phyloP scores from a whole-genome alignment of 768 basidiomycete genomes.

The Galerina sulciceps region DNA sequence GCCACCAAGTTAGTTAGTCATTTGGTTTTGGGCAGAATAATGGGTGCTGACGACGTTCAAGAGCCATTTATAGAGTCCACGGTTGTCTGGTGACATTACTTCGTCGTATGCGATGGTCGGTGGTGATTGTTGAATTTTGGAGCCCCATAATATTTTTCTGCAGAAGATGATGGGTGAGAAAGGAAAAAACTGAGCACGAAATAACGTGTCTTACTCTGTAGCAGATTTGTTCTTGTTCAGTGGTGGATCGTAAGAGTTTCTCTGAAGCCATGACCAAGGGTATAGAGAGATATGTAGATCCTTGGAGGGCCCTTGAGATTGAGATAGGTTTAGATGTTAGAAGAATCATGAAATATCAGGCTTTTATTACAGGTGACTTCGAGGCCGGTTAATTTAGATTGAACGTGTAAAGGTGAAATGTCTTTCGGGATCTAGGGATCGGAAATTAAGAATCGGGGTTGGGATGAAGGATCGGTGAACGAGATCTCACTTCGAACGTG shows the following conservation, averaged over 20 bases:
- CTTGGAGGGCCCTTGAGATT: slow-evolving; percentile 54
- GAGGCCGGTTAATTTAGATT: slow-evolving; percentile 64
- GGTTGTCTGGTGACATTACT: slow-evolving; percentile 66
- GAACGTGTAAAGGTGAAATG: slow-evolving; percentile 65
- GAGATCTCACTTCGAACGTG: slow-evolving; percentile 70
- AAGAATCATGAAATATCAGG: background rate
- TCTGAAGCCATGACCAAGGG: slow-evolving; percentile 84
- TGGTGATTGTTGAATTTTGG: slow-evolving; percentile 72
- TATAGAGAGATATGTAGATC: slow-evolving; percentile 79
- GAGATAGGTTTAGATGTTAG: background rate
- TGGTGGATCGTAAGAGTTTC: slow-evolving; percentile 82
- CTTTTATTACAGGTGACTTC: slow-evolving; percentile 65
- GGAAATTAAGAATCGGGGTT: slow-evolving; percentile 1
- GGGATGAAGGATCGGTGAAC: background rate
- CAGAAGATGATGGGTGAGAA: background rate
- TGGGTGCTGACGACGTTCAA: slow-evolving; percentile 68
- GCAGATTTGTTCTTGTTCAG: slow-evolving; percentile 30
- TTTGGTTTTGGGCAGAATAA: background rate
- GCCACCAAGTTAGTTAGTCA: background rate
- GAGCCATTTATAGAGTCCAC: slow-evolving; percentile 81
- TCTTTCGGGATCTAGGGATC: slow-evolving; percentile 70
- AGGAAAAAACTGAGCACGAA: background rate
- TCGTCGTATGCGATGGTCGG: slow-evolving; percentile 77
- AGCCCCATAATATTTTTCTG: slow-evolving; percentile 82
- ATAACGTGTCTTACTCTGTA: slow-evolving; percentile 46